Evolutionary conservation across 2,329 filamentous ascomycete species (phyloP).

Genomic region (Catunica adiposa): DNA sequence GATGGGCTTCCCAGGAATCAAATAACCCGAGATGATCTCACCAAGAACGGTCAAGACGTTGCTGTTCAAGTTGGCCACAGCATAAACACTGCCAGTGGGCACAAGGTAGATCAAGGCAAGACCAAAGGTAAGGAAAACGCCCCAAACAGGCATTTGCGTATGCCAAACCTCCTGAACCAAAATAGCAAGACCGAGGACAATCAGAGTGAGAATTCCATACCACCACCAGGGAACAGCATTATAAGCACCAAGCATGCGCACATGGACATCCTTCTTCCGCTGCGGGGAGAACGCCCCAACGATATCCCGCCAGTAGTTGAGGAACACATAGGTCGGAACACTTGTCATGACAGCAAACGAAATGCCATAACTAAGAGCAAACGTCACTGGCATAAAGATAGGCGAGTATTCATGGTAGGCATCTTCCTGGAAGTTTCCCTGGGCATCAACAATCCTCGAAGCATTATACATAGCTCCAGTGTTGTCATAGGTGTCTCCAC

Average conservation of each 20-base stretch:
- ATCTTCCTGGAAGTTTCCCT: constrained; percentile 39
- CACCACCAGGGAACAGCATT: constrained; percentile 39
- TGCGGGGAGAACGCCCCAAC: constrained; percentile 20
- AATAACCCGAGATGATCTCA: constrained; percentile 33
- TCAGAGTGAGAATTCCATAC: constrained; percentile 29
- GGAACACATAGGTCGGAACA: constrained; percentile 32
- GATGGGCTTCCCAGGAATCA: constrained; percentile 29
- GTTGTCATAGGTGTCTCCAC: constrained; percentile 43
- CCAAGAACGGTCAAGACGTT: constrained; percentile 32
- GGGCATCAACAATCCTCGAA: constrained; percentile 36
- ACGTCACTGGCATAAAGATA: constrained; percentile 36
- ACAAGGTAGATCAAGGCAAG: constrained; percentile 26
- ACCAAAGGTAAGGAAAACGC: constrained; percentile 24
- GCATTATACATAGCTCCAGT: constrained; percentile 43
- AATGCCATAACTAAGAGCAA: constrained; percentile 37
- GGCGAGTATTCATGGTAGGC: constrained; percentile 46
- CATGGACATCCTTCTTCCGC: constrained; percentile 29
- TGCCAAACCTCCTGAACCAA: constrained; percentile 21
- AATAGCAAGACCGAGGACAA: constrained; percentile 32
- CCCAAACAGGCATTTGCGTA: constrained; percentile 29
- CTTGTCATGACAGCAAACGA: constrained; percentile 39
- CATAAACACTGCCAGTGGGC: constrained; percentile 29
- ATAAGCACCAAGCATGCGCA: constrained; percentile 39
- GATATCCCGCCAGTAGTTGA: constrained; percentile 37
- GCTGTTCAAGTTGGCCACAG: constrained; percentile 31